Conservation (phyloP, 345 rosid species). For the Eucalyptus erythrocorys region DNA sequence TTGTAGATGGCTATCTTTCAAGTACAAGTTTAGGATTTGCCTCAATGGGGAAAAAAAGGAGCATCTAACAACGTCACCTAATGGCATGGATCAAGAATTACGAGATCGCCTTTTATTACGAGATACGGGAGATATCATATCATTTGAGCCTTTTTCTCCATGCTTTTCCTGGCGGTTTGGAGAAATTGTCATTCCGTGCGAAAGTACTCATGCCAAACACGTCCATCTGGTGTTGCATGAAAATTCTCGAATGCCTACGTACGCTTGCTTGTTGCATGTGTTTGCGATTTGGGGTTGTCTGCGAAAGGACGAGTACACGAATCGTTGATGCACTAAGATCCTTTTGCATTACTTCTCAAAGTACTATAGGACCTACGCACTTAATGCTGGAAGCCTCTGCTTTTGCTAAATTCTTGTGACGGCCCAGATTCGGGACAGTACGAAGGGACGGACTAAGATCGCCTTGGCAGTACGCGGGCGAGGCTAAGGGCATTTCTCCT, state of each 20-base stretch:
- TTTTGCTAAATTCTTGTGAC: not conserved
- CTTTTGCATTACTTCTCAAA: not conserved
- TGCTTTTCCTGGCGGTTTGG: not conserved
- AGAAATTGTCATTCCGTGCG: not conserved
- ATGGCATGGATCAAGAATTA: accelerated
- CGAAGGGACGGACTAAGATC: too few relatives aligned
- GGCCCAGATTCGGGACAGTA: too few relatives aligned
- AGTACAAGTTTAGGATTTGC: not conserved
- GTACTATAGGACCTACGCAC: not conserved
- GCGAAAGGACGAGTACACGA: not conserved
- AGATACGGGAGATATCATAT: accelerated
- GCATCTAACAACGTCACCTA: accelerated
- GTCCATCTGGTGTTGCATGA: not conserved
- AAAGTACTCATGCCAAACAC: not conserved
- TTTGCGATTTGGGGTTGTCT: not conserved
- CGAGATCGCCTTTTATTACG: too few relatives aligned
- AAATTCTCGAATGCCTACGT: not conserved
- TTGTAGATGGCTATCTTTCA: not conserved
- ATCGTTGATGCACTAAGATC: not conserved
- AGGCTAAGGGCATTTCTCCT: too few relatives aligned
- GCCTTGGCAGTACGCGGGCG: too few relatives aligned
- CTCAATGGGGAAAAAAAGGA: not conserved
- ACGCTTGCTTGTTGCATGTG: not conserved
- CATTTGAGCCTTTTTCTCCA: not conserved
- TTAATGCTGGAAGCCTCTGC: not conserved